Conservation (phyloP, 805 yeast species). For the Candida bentonensis region DNA sequence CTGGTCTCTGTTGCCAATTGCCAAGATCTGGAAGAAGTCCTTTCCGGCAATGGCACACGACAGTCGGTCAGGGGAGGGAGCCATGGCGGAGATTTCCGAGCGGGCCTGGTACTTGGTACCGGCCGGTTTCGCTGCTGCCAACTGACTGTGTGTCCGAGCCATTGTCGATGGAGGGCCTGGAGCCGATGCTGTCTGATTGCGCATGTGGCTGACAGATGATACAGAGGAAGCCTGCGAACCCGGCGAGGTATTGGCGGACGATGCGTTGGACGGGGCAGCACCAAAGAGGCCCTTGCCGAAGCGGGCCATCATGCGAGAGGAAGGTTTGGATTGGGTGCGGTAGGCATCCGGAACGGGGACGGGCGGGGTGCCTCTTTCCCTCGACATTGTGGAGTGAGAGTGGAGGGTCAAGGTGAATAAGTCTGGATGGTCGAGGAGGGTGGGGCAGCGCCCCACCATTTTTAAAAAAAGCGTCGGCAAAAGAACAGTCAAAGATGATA, state of each 20-base stretch:
- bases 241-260: background rate
- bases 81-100: conserved; percentile 16
- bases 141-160: too few relatives aligned
- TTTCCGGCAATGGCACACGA: conserved; percentile 18
- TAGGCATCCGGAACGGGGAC: conserved; percentile 4
- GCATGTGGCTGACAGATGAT: background rate
- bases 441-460: too few relatives aligned
- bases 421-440: too few relatives aligned
- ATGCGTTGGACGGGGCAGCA: too few relatives aligned
- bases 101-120: conserved; percentile 5
- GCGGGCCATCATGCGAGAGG: conserved; percentile 12
- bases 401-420: conserved; percentile 4
- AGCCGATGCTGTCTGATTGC: too few relatives aligned
- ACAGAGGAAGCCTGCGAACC: background rate
- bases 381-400: conserved; percentile 4
- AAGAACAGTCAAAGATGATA: too few relatives aligned
- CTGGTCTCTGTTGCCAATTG: background rate
- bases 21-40: conserved; percentile 11
- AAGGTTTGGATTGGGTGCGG: conserved; percentile 1
- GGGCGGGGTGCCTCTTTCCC: conserved; percentile 3
- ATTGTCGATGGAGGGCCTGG: too few relatives aligned
- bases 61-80: conserved; percentile 12
- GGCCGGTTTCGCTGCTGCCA: too few relatives aligned
- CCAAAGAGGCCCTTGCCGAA: conserved; percentile 15
- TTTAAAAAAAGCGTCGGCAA: too few relatives aligned